phyloP scores from a whole-genome alignment of 441 rosid genomes.

The Gossypium davidsonii region DNA sequence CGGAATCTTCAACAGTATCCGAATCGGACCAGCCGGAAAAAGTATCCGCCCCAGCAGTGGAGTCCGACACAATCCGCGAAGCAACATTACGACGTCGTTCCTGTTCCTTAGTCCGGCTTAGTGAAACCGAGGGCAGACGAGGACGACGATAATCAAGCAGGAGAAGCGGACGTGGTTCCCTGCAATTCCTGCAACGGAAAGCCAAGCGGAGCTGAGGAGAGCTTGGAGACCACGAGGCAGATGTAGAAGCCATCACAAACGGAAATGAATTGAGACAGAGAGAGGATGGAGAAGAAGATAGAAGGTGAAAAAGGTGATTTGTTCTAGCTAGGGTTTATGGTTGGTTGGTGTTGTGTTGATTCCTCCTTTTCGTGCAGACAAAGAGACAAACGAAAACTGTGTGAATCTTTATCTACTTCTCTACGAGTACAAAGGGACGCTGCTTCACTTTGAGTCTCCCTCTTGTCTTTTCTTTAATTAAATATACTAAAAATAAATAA shows the following conservation, averaged over 20 bases:
- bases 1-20: constrained; percentile 29
- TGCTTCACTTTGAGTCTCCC: neutral
- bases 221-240: constrained; percentile 46
- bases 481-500: neutral
- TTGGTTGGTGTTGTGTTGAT: neutral
- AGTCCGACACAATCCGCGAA: constrained; percentile 31
- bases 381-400: neutral
- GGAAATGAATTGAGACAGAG: neutral
- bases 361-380: neutral
- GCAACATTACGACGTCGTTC: constrained; percentile 24
- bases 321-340: constrained; percentile 20
- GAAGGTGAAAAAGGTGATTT: neutral
- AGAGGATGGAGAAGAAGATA: neutral
- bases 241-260: constrained; percentile 33
- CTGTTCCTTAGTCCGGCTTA: constrained; percentile 9
- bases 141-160: constrained; percentile 19
- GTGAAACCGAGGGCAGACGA: constrained; percentile 23
- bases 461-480: neutral
- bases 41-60: constrained; percentile 25
- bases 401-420: neutral
- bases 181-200: constrained; percentile 20
- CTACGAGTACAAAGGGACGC: neutral
- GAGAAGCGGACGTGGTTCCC: constrained; percentile 19
- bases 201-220: constrained; percentile 71
- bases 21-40: constrained; percentile 72